Percentiles rank a stretch among this genome's conserved stretches.
Conservation (phyloP, 148 eudicot species). For the Chenopodium album region DNA sequence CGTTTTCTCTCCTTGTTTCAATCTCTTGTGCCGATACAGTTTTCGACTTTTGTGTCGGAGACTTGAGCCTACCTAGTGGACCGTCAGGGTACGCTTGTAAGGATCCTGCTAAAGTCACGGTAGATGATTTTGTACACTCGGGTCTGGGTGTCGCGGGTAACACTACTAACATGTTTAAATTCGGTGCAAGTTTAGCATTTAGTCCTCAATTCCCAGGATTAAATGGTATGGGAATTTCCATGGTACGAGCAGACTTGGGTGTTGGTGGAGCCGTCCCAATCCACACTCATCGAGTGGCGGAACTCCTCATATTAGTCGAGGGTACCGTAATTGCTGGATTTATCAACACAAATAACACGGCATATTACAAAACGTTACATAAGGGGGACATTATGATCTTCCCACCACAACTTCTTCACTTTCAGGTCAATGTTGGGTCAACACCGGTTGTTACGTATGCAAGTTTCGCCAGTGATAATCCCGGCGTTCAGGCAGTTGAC, state of each 20-base stretch:
- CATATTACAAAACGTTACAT: constrained; percentile 8
- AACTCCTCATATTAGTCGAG: not conserved
- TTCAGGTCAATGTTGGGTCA: constrained; percentile 10
- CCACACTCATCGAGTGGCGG: constrained; percentile 18
- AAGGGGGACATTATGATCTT: constrained; percentile 13
- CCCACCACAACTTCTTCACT: constrained; percentile 9
- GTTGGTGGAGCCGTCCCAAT: constrained; percentile 12
- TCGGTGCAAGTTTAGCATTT: not conserved
- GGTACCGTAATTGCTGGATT: constrained; percentile 11
- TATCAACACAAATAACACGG: constrained; percentile 10
- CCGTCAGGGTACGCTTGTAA: constrained; percentile 15
- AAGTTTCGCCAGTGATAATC: constrained; percentile 12
- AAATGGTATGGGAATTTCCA: constrained; percentile 18
- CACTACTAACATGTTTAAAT: constrained; percentile 4
- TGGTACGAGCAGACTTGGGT: constrained; percentile 8
- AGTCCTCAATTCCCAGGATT: constrained; percentile 8
- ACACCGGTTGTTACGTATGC: not conserved
- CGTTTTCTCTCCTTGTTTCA: not conserved
- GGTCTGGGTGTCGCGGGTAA: not conserved
- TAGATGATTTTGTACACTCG: constrained; percentile 13
- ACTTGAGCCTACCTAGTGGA: constrained; percentile 9
- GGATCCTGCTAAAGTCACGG: constrained; percentile 10
- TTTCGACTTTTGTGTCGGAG: constrained; percentile 14
- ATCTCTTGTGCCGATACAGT: not conserved
- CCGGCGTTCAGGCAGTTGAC: not conserved